Evolutionary conservation across 257 asterid species (phyloP).

Genomic region (Thymus quinquecostatus): DNA sequence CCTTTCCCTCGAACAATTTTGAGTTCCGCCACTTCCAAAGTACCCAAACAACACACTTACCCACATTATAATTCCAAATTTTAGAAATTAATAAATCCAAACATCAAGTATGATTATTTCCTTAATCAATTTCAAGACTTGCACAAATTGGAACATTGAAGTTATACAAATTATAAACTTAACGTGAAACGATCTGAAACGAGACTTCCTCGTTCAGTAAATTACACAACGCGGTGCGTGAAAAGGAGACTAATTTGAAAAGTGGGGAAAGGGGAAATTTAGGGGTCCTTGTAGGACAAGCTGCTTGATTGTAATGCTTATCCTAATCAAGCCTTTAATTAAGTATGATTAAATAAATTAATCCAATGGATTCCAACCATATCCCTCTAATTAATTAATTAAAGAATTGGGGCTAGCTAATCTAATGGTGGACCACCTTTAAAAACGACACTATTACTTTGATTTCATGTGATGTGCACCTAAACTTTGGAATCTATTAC

Average conservation of each 20-base stretch:
- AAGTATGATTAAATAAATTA: constrained; percentile 24
- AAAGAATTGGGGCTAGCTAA: constrained; percentile 31
- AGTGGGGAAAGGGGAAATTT: constrained; percentile 20
- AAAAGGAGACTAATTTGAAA: not conserved
- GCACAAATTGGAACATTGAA: too few species aligned
- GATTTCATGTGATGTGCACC: constrained; percentile 45
- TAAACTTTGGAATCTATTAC: constrained; percentile 41
- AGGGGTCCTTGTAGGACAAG: constrained; percentile 42
- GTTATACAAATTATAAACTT: too few species aligned
- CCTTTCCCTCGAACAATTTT: too few species aligned
- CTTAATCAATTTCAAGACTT: too few species aligned
- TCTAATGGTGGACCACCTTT: constrained; percentile 48
- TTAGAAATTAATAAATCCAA: too few species aligned
- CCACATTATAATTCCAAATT: too few species aligned
- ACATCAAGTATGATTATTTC: too few species aligned
- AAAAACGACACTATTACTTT: constrained; percentile 34
- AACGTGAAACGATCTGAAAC: not conserved
- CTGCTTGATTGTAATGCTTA: constrained; percentile 39
- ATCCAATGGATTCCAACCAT: constrained; percentile 41
- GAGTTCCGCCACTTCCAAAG: too few species aligned
- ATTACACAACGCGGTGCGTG: not conserved
- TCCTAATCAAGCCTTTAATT: constrained; percentile 42
- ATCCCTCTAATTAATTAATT: constrained; percentile 31
- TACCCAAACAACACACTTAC: too few species aligned
- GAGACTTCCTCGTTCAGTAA: not conserved